Percentiles rank a stretch among this genome's conserved stretches.
phyloP scores from a whole-genome alignment of 768 basidiomycete genomes.

The Lentinula aciculospora region DNA sequence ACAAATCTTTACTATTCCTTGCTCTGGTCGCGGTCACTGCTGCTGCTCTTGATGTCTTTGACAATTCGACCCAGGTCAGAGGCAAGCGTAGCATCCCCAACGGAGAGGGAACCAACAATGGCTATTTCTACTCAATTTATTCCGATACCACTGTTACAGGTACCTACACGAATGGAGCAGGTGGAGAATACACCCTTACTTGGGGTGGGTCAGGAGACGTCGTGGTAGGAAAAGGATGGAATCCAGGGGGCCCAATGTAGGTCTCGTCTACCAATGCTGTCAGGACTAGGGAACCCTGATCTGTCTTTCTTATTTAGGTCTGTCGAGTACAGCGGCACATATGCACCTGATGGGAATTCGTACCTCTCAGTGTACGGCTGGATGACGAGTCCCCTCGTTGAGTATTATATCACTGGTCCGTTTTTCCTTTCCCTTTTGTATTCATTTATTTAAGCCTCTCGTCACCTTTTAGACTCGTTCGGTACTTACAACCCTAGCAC shows the following conservation, averaged over 20 bases:
- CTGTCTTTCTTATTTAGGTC: slow-evolving; percentile 16
- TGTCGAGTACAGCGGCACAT: slow-evolving; percentile 31
- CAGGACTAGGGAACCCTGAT: neutral
- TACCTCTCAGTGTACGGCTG: slow-evolving; percentile 39
- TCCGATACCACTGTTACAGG: slow-evolving; percentile 24
- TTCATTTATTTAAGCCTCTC: slow-evolving; percentile 27
- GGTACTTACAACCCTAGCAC: slow-evolving; percentile 32
- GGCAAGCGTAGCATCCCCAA: slow-evolving; percentile 1
- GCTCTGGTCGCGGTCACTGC: slow-evolving; percentile 13
- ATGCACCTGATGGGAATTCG: slow-evolving; percentile 27
- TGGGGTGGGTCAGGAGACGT: slow-evolving; percentile 29
- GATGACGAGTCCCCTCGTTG: slow-evolving; percentile 39
- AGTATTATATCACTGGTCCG: slow-evolving; percentile 40
- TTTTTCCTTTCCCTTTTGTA: neutral
- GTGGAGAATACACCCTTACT: slow-evolving; percentile 25
- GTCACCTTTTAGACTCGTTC: slow-evolving; percentile 37
- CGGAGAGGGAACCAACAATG: neutral
- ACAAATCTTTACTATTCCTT: slow-evolving; percentile 11
- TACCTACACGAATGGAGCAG: slow-evolving; percentile 24
- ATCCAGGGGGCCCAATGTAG: slow-evolving; percentile 1
- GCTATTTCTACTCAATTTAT: slow-evolving; percentile 35
- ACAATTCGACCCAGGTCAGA: neutral
- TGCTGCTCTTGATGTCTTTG: neutral
- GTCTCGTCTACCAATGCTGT: neutral
- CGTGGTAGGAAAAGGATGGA: slow-evolving; percentile 26